phyloP scores from a whole-genome alignment of 73 alveolate genomes.

The Symbiodinium natans region DNA sequence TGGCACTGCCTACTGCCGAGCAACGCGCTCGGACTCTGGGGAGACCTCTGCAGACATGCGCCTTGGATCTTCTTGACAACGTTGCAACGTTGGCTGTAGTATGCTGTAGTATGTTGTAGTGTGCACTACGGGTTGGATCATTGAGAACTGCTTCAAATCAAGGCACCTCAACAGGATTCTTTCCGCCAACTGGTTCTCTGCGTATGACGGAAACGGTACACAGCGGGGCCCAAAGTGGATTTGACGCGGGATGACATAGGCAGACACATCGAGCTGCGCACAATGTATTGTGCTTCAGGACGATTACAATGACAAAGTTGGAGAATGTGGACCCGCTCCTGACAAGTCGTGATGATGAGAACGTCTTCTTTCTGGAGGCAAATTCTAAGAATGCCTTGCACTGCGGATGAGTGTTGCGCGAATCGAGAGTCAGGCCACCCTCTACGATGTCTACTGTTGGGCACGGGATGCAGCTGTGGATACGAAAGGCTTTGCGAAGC shows the following conservation, averaged over 20 bases:
- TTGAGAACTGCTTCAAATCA: background rate
- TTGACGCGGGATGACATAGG: background rate
- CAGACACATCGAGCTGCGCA: background rate
- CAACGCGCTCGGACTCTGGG: conserved; percentile 35
- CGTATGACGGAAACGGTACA: conserved; percentile 48
- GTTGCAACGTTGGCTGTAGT: too few relatives aligned
- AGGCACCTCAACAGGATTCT: conserved; percentile 36
- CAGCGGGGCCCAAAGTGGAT: conserved; percentile 6
- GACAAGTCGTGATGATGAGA: conserved; percentile 20
- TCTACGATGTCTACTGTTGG: conserved; percentile 53
- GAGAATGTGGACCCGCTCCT: conserved; percentile 21
- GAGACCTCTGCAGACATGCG: conserved; percentile 18
- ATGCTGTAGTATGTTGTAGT: too few relatives aligned
- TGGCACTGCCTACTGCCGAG: conserved; percentile 72
- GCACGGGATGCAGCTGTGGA: conserved; percentile 55
- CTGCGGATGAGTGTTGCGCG: background rate
- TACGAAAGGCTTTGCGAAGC: conserved; percentile 24
- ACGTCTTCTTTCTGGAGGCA: conserved; percentile 31
- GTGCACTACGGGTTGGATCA: background rate
- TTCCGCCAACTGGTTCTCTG: conserved; percentile 28
- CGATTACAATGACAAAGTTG: conserved; percentile 30
- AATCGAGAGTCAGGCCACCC: conserved; percentile 11
- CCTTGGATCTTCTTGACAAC: background rate
- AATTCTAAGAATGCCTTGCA: background rate
- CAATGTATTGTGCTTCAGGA: background rate